Conservation (phyloP, 2,329 filamentous ascomycete genomes). For the Cucurbitaria berberidis region DNA sequence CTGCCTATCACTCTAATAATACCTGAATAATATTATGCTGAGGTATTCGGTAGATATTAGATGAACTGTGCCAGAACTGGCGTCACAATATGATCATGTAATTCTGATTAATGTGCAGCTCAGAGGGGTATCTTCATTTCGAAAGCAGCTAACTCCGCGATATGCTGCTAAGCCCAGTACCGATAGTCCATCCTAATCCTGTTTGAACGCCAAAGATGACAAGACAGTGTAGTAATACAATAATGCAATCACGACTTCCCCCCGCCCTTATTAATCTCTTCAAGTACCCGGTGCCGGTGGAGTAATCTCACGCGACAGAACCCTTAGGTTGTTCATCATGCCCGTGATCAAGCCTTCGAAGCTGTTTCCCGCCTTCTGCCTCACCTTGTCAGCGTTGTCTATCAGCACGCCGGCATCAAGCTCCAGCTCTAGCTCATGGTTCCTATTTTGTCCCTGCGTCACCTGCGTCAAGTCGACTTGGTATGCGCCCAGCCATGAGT, state of each 20-base stretch:
- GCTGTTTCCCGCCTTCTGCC: slow-evolving; percentile 53
- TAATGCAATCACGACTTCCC: slow-evolving; percentile 18
- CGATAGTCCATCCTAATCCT: slow-evolving; percentile 2
- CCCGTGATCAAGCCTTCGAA: slow-evolving; percentile 73
- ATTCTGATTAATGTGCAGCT: neutral
- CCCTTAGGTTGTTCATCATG: slow-evolving; percentile 69
- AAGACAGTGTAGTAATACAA: slow-evolving; percentile 4
- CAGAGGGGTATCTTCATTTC: slow-evolving; percentile 42
- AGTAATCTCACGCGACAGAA: slow-evolving; percentile 46
- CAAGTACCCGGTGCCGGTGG: slow-evolving; percentile 13
- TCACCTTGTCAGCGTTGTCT: slow-evolving; percentile 67
- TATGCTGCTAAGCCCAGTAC: slow-evolving; percentile 15
- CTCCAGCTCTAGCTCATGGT: slow-evolving; percentile 84
- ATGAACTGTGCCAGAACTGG: neutral
- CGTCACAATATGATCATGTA: slow-evolving; percentile 2
- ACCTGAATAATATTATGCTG: too few relatives aligned
- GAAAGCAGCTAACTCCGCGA: slow-evolving; percentile 30
- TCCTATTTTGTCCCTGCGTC: slow-evolving; percentile 64
- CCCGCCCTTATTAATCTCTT: neutral
- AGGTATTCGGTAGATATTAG: too few relatives aligned
- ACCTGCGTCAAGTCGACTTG: slow-evolving; percentile 95
- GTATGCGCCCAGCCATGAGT: slow-evolving; percentile 79
- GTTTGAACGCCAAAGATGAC: slow-evolving; percentile 8
- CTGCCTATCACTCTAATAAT: neutral
- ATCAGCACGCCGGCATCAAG: slow-evolving; percentile 68